Evolutionary conservation across 1,284 basidiomycete species (phyloP), one percentile per base, ranked within the genome.

Genomic region (Boletus holoroseus): DNA sequence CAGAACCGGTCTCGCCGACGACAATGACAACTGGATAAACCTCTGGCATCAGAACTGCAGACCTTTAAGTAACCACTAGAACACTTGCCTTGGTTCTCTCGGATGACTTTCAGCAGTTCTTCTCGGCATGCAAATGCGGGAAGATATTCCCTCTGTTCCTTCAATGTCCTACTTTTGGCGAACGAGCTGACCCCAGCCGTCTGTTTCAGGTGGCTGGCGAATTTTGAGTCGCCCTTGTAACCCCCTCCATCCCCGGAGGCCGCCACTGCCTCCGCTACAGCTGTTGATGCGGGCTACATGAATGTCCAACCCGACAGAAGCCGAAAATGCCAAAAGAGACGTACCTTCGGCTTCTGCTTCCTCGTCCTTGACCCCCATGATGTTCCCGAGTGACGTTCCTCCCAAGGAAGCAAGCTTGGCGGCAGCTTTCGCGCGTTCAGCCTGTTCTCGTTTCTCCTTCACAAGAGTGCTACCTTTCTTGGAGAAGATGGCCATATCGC

Each of bases 101-200:
- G 81, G 36, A 99, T 82, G 28, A 86, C 82, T 58, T 81, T 85
- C 76, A 99, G 82, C 31, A 99, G 73, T 45, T 97, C 93, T 63
- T 99, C 95, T 37, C 96, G 82, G 62, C 94, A 96, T 3, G 96
- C 96, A 69, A 99, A 99, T 0, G 96, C 96, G 1, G 96, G 96
- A 12, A 99, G 76, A 68, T 94, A 99, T 68, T 99, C 95, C 57
- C 96, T 72, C 68, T 99, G 96, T 69, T 99, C 87, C 63, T 92
- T 94, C 47, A 99, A 73, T 0, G 93, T 94, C 59, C 94, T 81
- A 12, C 67, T 84, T 55, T 78, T 85, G 11, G 94, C 84, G 63
- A 98, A 98, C 5, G 79, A 77, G 58, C 90, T 94, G 5, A 86
- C 85, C 20, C 93, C 91, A 32, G 83, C 70, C 2, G 82, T 75